phyloP scores from a whole-genome alignment of 1,139 yeast species.

The Trichomonascaceae sp. region DNA sequence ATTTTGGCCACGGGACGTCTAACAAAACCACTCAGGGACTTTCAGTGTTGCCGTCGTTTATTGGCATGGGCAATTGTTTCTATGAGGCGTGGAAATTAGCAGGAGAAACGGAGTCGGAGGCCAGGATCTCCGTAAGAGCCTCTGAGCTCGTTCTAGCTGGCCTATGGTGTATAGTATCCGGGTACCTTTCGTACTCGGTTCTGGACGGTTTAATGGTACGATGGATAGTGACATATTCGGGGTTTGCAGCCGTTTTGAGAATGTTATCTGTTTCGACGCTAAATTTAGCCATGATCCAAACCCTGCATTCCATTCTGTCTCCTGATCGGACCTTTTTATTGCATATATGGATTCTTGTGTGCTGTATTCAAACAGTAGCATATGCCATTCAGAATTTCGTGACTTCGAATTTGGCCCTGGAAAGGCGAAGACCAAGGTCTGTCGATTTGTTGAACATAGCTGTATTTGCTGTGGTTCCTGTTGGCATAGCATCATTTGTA shows the following conservation, averaged over 20 bases:
- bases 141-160: slow-evolving; percentile 36
- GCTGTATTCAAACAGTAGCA: slow-evolving; percentile 76
- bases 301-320: slow-evolving; percentile 45
- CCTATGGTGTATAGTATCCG: slow-evolving; percentile 63
- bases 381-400: slow-evolving; percentile 85
- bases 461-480: slow-evolving; percentile 95
- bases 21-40: slow-evolving; percentile 43
- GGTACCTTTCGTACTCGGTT: slow-evolving; percentile 75
- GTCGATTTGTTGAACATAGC: slow-evolving; percentile 76
- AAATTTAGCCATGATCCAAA: slow-evolving; percentile 62
- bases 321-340: slow-evolving; percentile 57
- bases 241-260: slow-evolving; percentile 80
- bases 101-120: slow-evolving; percentile 21
- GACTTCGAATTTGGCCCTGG: slow-evolving; percentile 72
- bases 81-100: slow-evolving; percentile 37
- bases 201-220: slow-evolving; percentile 86
- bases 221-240: slow-evolving; percentile 84
- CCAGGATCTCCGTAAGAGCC: slow-evolving; percentile 31
- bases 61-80: slow-evolving; percentile 54
- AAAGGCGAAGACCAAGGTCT: slow-evolving; percentile 31
- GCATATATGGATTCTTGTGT: slow-evolving; percentile 86
- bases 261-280: slow-evolving; percentile 77
- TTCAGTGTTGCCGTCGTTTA: slow-evolving; percentile 57
- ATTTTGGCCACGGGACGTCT: background rate
- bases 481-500: slow-evolving; percentile 87